phyloP scores from a whole-genome alignment of 768 basidiomycete species.

The Podaxis carcinomalis region DNA sequence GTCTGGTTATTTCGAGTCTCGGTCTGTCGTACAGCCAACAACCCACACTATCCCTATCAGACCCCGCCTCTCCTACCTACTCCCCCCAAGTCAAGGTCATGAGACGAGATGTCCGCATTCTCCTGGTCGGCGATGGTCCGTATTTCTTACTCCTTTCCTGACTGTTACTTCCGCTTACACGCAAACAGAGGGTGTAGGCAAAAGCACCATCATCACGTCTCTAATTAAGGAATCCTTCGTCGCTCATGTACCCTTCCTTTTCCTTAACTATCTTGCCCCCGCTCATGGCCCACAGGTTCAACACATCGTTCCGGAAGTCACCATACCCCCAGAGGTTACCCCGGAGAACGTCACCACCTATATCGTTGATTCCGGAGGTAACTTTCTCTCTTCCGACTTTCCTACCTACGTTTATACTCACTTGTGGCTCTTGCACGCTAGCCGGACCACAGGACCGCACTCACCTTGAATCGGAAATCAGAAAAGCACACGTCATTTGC shows the following conservation, averaged over 20 bases:
- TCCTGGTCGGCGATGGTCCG: slow-evolving; percentile 92
- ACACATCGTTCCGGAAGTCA: slow-evolving; percentile 93
- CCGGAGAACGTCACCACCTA: slow-evolving; percentile 98
- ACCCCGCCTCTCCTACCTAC: background rate
- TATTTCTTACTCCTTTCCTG: slow-evolving; percentile 1
- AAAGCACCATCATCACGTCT: slow-evolving; percentile 95
- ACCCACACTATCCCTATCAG: background rate
- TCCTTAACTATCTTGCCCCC: slow-evolving; percentile 1
- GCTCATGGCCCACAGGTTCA: slow-evolving; percentile 60
- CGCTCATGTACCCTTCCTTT: slow-evolving; percentile 55
- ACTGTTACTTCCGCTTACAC: slow-evolving; percentile 10
- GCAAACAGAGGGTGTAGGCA: slow-evolving; percentile 86
- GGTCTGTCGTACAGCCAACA: background rate
- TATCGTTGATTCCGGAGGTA: slow-evolving; percentile 96
- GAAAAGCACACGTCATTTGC: slow-evolving; percentile 97
- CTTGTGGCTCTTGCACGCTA: slow-evolving; percentile 22
- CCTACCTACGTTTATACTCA: background rate
- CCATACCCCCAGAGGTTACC: slow-evolving; percentile 95
- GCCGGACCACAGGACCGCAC: slow-evolving; percentile 81
- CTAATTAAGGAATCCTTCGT: slow-evolving; percentile 96
- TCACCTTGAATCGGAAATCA: slow-evolving; percentile 92
- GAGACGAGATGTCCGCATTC: slow-evolving; percentile 91
- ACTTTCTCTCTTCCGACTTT: slow-evolving; percentile 21
- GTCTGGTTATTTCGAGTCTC: background rate
- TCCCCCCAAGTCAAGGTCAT: slow-evolving; percentile 33